Evolutionary conservation across 768 basidiomycete genomes (phyloP), one percentile per base, ranked within the genome.

Genomic region (Tulasnella sp.): DNA sequence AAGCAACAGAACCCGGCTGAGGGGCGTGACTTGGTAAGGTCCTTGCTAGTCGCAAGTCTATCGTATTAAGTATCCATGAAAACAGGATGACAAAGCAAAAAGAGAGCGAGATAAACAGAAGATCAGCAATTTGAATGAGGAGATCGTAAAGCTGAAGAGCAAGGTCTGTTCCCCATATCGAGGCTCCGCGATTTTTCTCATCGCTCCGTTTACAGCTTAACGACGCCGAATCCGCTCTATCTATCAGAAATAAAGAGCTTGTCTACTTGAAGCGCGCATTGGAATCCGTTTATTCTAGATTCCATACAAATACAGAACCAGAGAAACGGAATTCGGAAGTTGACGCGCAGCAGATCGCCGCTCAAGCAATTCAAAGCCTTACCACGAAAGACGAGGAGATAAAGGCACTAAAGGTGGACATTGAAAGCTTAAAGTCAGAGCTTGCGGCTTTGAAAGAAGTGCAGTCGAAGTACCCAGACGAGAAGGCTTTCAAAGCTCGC

Each of bases 281-380:
- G 48, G 94, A 96, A 84, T 92, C 93, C 9, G 92, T 97, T 6
- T 94, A 94, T 84, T 91, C 91, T 16, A 89, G 93, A n/a, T 92
- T 96, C 84, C 87, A 89, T 7, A 87, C 89, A 7, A 85, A 12
- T 31, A n/a, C 34, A 12, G 68, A 73, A 44, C 89, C 68, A 89
- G 90, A 82, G 90, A 87, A 36, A 83, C 88, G 87, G 68, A 87
- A 84, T 73, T 85, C 87, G 0, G 90, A 90, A 74, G 83, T 92
- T 73, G 93, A 95, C 82, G 89, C 92, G 3, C 89, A 92, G 77
- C 82, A 87, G 18, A 92, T 97, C 81, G 94, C 91, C 0, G 88
- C 87, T n/a, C 89, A 89, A 44, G 89, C 91, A 2, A 91, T 97
- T 44, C 92, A 94, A 76, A 89, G 88, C 39, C 84, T 94, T 68